Evolutionary conservation across 1,284 basidiomycete genomes (phyloP), one percentile per base, ranked within the genome.

Genomic region (Leccinum fallax): DNA sequence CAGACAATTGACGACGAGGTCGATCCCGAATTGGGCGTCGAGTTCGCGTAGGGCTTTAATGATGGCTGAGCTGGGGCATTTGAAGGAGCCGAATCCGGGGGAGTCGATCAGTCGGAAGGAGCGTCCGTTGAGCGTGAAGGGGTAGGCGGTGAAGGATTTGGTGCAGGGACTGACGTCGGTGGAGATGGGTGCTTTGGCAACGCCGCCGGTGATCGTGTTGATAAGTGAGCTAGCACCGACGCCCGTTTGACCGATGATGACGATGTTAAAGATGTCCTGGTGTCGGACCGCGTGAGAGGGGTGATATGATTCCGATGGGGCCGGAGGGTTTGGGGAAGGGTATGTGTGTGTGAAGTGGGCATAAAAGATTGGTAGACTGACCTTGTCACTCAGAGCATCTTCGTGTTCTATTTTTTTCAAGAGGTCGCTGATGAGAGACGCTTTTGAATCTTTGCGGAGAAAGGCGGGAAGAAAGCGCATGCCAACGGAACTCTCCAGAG

Each of bases 91-190:
- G 19, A 71, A 71, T 3, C 71, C 71, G 30, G 71, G 73, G 0
- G 73, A 72, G 52, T 72, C 71, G 58, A 75, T 73, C 53, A 72
- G 71, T 24, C 71, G 69, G 56, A 75, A 72, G 46, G 62, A 59
- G 48, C 67, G 69, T 6, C 67, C 71, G 59, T 74, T 69, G 59
- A 74, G 61, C 2, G 64, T 63, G 64, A 72, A 61, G 10, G 66
- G 40, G 56, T 73, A 71, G 5, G 71, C 61, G 19, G 61, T 73
- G 71, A 73, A 73, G 28, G 62, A 53, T 61, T 63, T 70, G 15
- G 69, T 71, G 53, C 69, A 71, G 26, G 69, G 71, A 48, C 66
- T 72, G 60, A 72, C 69, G 55, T 73, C 70, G 28, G 71, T 72
- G 55, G 69, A 71, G 26, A 69, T 57, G n/a, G 66, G 70, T 7